These are phyloP conservation scores for Suhomyces chickasaworum DNA, from an alignment of 1,139 yeast genomes.

Conservation along the genomic window DNA sequence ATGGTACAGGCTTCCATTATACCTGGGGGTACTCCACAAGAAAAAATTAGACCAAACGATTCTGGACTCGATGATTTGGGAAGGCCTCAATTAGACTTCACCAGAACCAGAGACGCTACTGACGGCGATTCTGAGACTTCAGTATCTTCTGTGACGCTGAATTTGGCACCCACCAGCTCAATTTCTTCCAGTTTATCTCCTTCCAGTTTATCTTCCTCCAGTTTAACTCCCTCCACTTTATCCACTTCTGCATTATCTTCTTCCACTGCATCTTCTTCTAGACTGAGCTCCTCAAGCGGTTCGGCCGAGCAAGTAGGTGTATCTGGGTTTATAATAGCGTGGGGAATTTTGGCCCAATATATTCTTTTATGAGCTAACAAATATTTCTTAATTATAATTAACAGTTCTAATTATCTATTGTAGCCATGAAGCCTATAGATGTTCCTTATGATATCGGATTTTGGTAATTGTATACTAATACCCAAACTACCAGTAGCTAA, in stretches of 20 bases:
- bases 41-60: neutral
- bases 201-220: neutral
- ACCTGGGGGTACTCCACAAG: neutral
- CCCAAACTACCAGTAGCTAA: too few species aligned
- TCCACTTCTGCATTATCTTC: neutral
- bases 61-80: neutral
- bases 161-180: neutral
- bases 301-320: neutral
- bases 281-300: neutral
- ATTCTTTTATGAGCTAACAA: neutral
- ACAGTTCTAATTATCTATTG: neutral
- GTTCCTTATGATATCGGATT: too few species aligned
- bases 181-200: neutral
- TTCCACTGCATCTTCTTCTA: neutral
- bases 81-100: neutral
- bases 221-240: neutral
- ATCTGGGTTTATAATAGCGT: neutral
- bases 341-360: neutral
- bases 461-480: too few species aligned
- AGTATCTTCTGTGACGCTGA: neutral
- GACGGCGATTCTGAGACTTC: neutral
- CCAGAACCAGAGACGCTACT: neutral
- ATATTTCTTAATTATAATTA: neutral
- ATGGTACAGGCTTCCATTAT: neutral
- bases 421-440: too few species aligned